Evolutionary conservation across 441 rosid species (phyloP).

Genomic region (Capsella rubella): DNA sequence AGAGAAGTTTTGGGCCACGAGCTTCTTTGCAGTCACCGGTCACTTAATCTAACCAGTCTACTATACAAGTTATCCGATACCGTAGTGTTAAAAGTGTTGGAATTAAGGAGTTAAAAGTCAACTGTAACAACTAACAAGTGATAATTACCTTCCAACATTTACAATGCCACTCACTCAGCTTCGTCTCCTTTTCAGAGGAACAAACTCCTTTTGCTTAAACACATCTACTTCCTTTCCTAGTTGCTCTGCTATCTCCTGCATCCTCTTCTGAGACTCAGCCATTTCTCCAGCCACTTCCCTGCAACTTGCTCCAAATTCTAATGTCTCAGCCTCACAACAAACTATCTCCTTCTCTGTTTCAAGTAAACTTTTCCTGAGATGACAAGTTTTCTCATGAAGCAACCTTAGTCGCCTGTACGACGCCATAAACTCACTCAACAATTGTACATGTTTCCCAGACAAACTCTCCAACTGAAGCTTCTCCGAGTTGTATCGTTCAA

Average conservation of each 20-base stretch:
- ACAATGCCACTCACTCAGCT: constrained; percentile 9
- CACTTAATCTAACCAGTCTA: constrained; percentile 4
- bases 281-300: constrained; percentile 28
- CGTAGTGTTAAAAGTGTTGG: constrained; percentile 3
- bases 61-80: constrained; percentile 6
- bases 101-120: constrained; percentile 7
- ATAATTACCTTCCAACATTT: constrained; percentile 27
- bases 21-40: constrained; percentile 26
- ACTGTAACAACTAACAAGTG: neutral
- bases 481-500: constrained; percentile 32
- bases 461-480: constrained; percentile 29
- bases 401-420: constrained; percentile 32
- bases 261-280: constrained; percentile 41
- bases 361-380: constrained; percentile 35
- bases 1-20: constrained; percentile 26
- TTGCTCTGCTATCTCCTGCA: constrained; percentile 38
- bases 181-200: constrained; percentile 21
- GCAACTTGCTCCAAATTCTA: constrained; percentile 31
- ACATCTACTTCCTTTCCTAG: constrained; percentile 43
- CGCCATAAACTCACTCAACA: constrained; percentile 34
- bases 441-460: constrained; percentile 39
- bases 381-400: constrained; percentile 38
- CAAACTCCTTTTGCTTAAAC: constrained; percentile 40
- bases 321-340: constrained; percentile 47
- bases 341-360: constrained; percentile 41